A percentile compares a stretch with the other conserved stretches of the same genome.
These are phyloP conservation scores for Leccinum aurantiacum DNA, from an alignment of 768 basidiomycete genomes.

Conservation along the genomic window DNA sequence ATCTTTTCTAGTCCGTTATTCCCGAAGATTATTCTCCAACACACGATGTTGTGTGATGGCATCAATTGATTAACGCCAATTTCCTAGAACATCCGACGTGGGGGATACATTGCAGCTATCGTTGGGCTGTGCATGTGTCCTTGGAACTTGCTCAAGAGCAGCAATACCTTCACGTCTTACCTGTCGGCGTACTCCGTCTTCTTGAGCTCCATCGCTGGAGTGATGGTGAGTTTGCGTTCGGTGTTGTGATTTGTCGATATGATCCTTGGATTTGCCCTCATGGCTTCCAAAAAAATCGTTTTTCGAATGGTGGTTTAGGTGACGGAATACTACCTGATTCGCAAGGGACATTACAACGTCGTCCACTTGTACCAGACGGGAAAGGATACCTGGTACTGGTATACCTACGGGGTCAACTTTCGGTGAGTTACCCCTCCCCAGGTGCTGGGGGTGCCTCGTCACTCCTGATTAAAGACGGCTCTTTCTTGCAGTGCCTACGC, in stretches of 20 bases:
- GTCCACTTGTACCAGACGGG: constrained; percentile 63
- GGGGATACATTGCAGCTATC: constrained; percentile 79
- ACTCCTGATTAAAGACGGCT: constrained; percentile 1
- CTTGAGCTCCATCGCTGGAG: constrained; percentile 77
- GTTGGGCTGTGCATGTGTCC: constrained; percentile 75
- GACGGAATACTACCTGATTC: constrained; percentile 75
- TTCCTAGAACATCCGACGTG: constrained; percentile 73
- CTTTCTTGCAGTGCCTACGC: constrained; percentile 51
- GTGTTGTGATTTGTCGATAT: not conserved
- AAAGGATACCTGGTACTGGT: constrained; percentile 69
- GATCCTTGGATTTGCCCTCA: not conserved
- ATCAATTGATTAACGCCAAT: constrained; percentile 3
- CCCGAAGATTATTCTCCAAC: not conserved
- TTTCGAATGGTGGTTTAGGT: constrained; percentile 43
- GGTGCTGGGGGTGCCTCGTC: not conserved
- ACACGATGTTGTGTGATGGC: not conserved
- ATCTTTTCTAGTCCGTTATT: not conserved
- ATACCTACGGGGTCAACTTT: constrained; percentile 72
- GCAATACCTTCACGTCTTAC: constrained; percentile 77
- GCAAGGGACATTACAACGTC: constrained; percentile 69
- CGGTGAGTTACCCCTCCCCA: constrained; percentile 38
- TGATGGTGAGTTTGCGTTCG: constrained; percentile 52
- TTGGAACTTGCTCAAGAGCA: constrained; percentile 73
- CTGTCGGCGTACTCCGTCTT: constrained; percentile 82
- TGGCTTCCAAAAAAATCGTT: not conserved